These are phyloP conservation scores for Rubus parviflorus DNA, from an alignment of 306 rosid species.

Conservation along the genomic window DNA sequence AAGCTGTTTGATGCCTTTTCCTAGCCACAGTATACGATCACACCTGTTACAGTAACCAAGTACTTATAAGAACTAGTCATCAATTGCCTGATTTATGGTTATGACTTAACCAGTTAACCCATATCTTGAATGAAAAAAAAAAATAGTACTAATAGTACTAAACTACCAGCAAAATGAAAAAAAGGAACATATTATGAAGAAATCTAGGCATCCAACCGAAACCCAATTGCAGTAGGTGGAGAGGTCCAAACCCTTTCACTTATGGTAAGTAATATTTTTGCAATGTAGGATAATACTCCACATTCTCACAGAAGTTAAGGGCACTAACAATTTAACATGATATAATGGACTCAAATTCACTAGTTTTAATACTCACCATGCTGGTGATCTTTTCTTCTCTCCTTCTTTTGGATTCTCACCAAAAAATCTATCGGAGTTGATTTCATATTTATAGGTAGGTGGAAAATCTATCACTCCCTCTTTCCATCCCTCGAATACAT, in stretches of 20 bases:
- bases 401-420: constrained; percentile 82
- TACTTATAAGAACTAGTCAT: neutral
- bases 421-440: constrained; percentile 66
- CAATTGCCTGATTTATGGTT: neutral
- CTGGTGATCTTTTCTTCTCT: constrained; percentile 91
- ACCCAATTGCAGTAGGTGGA: neutral
- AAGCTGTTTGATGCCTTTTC: constrained; percentile 78
- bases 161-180: neutral
- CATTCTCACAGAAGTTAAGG: neutral
- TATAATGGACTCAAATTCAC: neutral
- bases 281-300: neutral
- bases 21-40: constrained; percentile 82
- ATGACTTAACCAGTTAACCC: neutral
- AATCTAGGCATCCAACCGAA: neutral
- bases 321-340: neutral
- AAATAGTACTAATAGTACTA: neutral
- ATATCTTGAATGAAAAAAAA: neutral
- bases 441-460: constrained; percentile 90
- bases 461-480: constrained; percentile 81
- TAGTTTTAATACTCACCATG: constrained; percentile 59
- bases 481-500: constrained; percentile 89
- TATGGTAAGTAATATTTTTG: neutral
- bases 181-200: neutral
- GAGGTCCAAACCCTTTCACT: neutral
- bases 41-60: constrained; percentile 59